Conservation (phyloP, 164 flowering plant genomes). For the Annona cherimola region DNA sequence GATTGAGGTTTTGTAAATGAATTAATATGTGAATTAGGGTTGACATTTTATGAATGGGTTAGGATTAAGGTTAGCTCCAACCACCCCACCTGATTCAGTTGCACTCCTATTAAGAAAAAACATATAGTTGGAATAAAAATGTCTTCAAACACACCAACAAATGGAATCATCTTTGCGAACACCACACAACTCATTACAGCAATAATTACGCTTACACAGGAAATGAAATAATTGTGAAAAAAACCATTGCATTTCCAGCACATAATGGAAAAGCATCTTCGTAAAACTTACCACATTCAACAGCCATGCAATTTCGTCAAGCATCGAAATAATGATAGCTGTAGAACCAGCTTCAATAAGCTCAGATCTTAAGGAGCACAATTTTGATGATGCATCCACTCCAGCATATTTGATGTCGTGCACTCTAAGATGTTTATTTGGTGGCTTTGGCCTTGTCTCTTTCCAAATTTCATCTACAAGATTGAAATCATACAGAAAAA, state of each 20-base stretch:
- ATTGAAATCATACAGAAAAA: constrained; percentile 56
- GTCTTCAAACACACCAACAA: too few species aligned
- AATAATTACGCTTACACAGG: neutral
- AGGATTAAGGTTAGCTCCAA: too few species aligned
- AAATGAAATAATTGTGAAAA: too few species aligned
- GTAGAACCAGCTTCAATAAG: constrained; percentile 54
- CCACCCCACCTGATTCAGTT: too few species aligned
- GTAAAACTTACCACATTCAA: constrained; percentile 71
- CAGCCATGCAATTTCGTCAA: constrained; percentile 97
- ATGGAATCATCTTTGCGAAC: neutral
- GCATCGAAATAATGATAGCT: constrained; percentile 80
- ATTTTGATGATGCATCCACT: constrained; percentile 60
- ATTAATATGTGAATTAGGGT: too few species aligned
- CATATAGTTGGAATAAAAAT: too few species aligned
- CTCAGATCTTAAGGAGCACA: constrained; percentile 65
- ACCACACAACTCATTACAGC: neutral
- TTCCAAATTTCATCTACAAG: constrained; percentile 95
- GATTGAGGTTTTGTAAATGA: too few species aligned
- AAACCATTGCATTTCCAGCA: neutral
- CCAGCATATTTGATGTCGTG: constrained; percentile 92
- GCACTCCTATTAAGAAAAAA: too few species aligned
- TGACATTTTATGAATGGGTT: too few species aligned
- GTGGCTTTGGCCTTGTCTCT: constrained; percentile 70
- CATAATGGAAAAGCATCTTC: neutral
- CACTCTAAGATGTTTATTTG: constrained; percentile 58